Conservation (phyloP, 2,329 filamentous ascomycete genomes). For the Verticillium dahliae region DNA sequence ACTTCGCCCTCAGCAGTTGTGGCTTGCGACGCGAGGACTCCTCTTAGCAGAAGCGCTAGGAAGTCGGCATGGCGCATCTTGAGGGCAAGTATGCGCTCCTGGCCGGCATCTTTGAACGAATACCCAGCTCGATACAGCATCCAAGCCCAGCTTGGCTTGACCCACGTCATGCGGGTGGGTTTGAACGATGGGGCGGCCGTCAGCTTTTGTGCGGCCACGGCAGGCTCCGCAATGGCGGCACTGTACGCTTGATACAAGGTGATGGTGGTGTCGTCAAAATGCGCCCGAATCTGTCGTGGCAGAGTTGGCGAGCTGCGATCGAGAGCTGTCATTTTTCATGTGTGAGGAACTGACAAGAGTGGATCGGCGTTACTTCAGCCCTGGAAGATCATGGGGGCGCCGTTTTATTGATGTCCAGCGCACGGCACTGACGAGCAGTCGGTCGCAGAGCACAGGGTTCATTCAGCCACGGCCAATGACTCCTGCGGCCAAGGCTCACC, state of each 20-base stretch:
- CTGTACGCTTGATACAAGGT: constrained; percentile 59
- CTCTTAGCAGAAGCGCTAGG: constrained; percentile 32
- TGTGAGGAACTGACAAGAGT: background rate
- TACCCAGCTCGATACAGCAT: constrained; percentile 59
- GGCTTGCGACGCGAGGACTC: constrained; percentile 23
- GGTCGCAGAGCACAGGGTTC: background rate
- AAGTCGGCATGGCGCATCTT: constrained; percentile 46
- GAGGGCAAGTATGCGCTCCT: constrained; percentile 51
- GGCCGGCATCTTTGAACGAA: constrained; percentile 46
- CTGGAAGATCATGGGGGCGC: background rate
- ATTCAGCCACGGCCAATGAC: background rate
- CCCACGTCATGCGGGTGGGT: constrained; percentile 55
- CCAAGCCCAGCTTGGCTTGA: constrained; percentile 58
- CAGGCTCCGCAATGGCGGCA: constrained; percentile 42
- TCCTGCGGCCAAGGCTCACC: background rate
- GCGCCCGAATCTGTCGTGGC: constrained; percentile 45
- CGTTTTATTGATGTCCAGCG: background rate
- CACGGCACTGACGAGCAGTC: background rate
- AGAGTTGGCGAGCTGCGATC: background rate
- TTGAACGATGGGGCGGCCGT: constrained; percentile 45
- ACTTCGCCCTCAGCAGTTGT: constrained; percentile 27
- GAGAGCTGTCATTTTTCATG: background rate
- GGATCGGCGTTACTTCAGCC: background rate
- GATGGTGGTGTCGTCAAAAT: constrained; percentile 41
- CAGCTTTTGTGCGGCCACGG: constrained; percentile 43